phyloP scores from a whole-genome alignment of 2,329 filamentous ascomycete species.

The Cladosporium cucumerinum region DNA sequence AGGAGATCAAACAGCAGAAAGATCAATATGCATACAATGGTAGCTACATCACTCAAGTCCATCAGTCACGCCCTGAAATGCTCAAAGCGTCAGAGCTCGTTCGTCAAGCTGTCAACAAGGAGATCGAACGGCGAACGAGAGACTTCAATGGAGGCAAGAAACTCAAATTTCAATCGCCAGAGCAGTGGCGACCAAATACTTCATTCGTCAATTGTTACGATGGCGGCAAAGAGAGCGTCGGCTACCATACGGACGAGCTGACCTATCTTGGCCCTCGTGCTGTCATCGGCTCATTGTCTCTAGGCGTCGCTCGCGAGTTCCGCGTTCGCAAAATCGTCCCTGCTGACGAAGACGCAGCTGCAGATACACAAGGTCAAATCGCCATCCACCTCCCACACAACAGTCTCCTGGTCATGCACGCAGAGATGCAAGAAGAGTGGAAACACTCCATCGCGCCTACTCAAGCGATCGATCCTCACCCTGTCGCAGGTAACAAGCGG shows the following conservation, averaged over 20 bases:
- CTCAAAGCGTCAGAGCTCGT: slow-evolving; percentile 66
- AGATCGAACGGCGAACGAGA: slow-evolving; percentile 69
- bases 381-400: slow-evolving; percentile 93
- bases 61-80: slow-evolving; percentile 72
- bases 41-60: slow-evolving; percentile 68
- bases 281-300: slow-evolving; percentile 82
- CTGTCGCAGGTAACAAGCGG: slow-evolving; percentile 71
- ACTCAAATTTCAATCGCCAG: slow-evolving; percentile 70
- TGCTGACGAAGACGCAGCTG: slow-evolving; percentile 39
- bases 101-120: slow-evolving; percentile 69
- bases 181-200: slow-evolving; percentile 77
- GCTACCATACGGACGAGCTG: slow-evolving; percentile 88
- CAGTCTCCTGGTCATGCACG: slow-evolving; percentile 90
- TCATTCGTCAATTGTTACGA: slow-evolving; percentile 94
- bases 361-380: slow-evolving; percentile 77
- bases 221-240: slow-evolving; percentile 76
- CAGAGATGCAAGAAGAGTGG: slow-evolving; percentile 96
- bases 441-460: slow-evolving; percentile 82
- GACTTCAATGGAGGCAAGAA: slow-evolving; percentile 70
- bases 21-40: slow-evolving; percentile 87
- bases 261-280: slow-evolving; percentile 88
- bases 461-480: slow-evolving; percentile 76
- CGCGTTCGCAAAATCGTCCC: slow-evolving; percentile 75
- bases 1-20: slow-evolving; percentile 67
- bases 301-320: slow-evolving; percentile 92